phyloP scores from a whole-genome alignment of 768 basidiomycete genomes.

The Chalciporus sphaerocephalus region DNA sequence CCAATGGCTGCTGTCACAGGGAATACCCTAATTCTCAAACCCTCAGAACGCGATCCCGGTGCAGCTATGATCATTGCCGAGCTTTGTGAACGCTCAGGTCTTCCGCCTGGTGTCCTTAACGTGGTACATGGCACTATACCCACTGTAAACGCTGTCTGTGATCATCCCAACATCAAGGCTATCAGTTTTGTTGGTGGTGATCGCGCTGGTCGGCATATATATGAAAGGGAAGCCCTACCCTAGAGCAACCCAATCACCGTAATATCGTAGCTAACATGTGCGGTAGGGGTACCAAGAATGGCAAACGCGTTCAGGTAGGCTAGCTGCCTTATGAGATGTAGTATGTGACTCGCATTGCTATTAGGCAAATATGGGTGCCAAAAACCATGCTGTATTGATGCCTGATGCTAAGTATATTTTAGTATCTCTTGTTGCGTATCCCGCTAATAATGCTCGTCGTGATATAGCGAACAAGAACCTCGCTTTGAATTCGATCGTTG shows the following conservation, averaged over 20 bases:
- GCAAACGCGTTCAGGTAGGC: conserved; percentile 80
- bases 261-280: conserved; percentile 4
- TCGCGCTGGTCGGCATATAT: conserved; percentile 89
- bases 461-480: conserved; percentile 81
- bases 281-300: conserved; percentile 70
- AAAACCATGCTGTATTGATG: conserved; percentile 93
- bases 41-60: conserved; percentile 94
- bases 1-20: conserved; percentile 86
- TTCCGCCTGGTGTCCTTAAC: conserved; percentile 87
- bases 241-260: conserved; percentile 2
- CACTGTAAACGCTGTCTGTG: conserved; percentile 92
- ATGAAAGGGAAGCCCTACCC: conserved; percentile 54
- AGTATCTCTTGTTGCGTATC: conserved; percentile 13
- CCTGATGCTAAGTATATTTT: conserved; percentile 65
- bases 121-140: conserved; percentile 86
- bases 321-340: conserved; percentile 9
- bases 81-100: conserved; percentile 79
- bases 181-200: conserved; percentile 97
- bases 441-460: conserved; percentile 1
- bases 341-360: conserved; percentile 2
- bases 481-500: conserved; percentile 85
- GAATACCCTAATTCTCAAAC: conserved; percentile 92
- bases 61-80: conserved; percentile 98
- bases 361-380: conserved; percentile 85
- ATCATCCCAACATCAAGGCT: conserved; percentile 85